These are phyloP conservation scores for Laetiporus sulphureus DNA, from an alignment of 1,284 basidiomycete genomes.

Conservation along the genomic window DNA sequence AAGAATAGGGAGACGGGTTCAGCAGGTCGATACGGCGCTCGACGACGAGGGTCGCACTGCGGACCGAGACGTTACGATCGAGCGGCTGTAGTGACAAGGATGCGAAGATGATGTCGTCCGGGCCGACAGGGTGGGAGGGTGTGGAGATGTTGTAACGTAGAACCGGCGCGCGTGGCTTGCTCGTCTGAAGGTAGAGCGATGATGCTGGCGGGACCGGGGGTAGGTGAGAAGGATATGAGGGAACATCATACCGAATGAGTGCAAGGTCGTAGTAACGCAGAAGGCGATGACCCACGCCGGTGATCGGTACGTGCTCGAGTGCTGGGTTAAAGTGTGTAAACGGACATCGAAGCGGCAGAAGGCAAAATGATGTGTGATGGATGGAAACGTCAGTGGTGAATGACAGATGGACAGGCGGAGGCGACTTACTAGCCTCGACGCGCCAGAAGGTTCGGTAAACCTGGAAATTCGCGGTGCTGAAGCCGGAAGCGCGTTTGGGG, in stretches of 20 bases:
- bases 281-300: constrained; percentile 60
- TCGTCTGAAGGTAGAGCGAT: constrained; percentile 18
- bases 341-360: constrained; percentile 2
- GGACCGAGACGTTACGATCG: constrained; percentile 27
- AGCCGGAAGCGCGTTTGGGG: constrained; percentile 56
- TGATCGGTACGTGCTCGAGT: constrained; percentile 56
- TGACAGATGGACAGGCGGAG: constrained; percentile 16
- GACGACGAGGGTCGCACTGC: constrained; percentile 29
- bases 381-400: too few relatives aligned
- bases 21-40: constrained; percentile 34
- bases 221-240: constrained; percentile 24
- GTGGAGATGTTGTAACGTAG: constrained; percentile 31
- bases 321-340: constrained; percentile 32
- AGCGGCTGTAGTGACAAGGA: constrained; percentile 28
- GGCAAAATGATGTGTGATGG: not conserved
- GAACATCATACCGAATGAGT: constrained; percentile 54
- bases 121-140: constrained; percentile 32
- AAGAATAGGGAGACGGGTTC: constrained; percentile 12
- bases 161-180: constrained; percentile 27
- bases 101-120: constrained; percentile 33
- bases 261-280: constrained; percentile 62
- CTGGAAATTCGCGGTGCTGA: constrained; percentile 65
- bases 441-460: constrained; percentile 78
- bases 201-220: constrained; percentile 11
- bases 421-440: constrained; percentile 64